Percentiles rank a stretch among this genome's conserved stretches.
Evolutionary conservation across 768 basidiomycete species (phyloP).

Genomic region (Boletus edulis): DNA sequence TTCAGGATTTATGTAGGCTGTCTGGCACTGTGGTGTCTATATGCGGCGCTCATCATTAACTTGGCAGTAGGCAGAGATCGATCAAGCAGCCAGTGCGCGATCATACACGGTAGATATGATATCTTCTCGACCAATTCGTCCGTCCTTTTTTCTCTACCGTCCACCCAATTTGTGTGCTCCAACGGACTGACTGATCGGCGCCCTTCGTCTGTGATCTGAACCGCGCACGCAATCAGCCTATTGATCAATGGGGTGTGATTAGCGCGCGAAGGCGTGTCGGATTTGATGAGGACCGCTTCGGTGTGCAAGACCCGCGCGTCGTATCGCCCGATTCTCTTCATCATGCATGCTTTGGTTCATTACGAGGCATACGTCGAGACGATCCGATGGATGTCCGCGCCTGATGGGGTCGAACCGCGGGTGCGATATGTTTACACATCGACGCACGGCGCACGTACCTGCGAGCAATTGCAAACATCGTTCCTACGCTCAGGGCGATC

Average conservation of each 20-base stretch:
- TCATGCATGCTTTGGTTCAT: background rate
- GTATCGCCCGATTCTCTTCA: slow-evolving; percentile 88
- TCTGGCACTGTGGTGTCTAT: too few species aligned
- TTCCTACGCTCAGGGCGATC: too few species aligned
- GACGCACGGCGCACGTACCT: too few species aligned
- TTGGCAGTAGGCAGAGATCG: too few species aligned
- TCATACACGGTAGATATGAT: too few species aligned
- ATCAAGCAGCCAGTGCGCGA: background rate
- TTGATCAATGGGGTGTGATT: slow-evolving; percentile 66
- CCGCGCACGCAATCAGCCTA: slow-evolving; percentile 58
- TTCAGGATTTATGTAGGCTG: background rate
- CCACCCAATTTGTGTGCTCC: slow-evolving; percentile 86
- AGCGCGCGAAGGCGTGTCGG: slow-evolving; percentile 59
- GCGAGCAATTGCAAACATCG: too few species aligned
- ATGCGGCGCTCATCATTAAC: too few species aligned
- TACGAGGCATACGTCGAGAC: too few species aligned
- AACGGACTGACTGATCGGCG: slow-evolving; percentile 83
- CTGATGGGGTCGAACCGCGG: too few species aligned
- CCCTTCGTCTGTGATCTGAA: slow-evolving; percentile 78
- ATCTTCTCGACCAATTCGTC: slow-evolving; percentile 78
- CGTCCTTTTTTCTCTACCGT: slow-evolving; percentile 76
- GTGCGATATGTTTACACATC: too few species aligned
- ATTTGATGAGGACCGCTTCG: slow-evolving; percentile 93
- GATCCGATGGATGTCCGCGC: too few species aligned
- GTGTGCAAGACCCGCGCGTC: slow-evolving; percentile 70